Evolutionary conservation across 2,329 filamentous ascomycete species (phyloP).

Genomic region (Pseudogymnoascus destructans): DNA sequence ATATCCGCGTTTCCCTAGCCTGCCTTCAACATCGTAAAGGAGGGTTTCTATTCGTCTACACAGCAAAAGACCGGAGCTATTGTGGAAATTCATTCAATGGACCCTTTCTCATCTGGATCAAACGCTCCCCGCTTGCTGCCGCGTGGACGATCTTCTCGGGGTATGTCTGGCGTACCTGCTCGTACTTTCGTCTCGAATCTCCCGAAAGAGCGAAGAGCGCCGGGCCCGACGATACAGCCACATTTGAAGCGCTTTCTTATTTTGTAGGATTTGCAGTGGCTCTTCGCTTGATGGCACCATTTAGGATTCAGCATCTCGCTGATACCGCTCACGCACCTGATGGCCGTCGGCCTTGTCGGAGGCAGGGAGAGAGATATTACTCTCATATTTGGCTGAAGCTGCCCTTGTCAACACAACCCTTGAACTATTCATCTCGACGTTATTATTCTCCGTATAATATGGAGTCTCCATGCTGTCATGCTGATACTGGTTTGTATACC

Average conservation of each 20-base stretch:
- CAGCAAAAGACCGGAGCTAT: background rate
- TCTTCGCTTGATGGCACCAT: slow-evolving; percentile 8
- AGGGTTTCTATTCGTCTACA: background rate
- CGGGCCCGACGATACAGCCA: background rate
- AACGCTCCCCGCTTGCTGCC: background rate
- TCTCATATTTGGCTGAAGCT: slow-evolving; percentile 5
- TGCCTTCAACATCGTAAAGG: background rate
- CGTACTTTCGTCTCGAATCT: slow-evolving; percentile 8
- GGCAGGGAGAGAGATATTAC: background rate
- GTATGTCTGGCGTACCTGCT: background rate
- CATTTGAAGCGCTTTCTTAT: slow-evolving; percentile 2
- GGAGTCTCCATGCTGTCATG: slow-evolving; percentile 2
- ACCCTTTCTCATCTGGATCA: background rate
- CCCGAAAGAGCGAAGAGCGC: slow-evolving; percentile 4
- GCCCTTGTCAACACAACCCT: background rate
- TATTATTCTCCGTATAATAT: slow-evolving; percentile 1
- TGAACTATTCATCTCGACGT: background rate
- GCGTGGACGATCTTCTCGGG: background rate
- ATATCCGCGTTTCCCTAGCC: background rate
- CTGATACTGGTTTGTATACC: background rate
- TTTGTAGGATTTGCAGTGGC: background rate
- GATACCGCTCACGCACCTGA: background rate
- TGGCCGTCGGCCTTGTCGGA: background rate
- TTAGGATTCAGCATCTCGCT: background rate
- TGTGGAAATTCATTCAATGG: background rate